A percentile compares a stretch with the other conserved stretches of the same genome.
Evolutionary conservation across 2,329 filamentous ascomycete species (phyloP).

Genomic region (Colletotrichum kahawae): DNA sequence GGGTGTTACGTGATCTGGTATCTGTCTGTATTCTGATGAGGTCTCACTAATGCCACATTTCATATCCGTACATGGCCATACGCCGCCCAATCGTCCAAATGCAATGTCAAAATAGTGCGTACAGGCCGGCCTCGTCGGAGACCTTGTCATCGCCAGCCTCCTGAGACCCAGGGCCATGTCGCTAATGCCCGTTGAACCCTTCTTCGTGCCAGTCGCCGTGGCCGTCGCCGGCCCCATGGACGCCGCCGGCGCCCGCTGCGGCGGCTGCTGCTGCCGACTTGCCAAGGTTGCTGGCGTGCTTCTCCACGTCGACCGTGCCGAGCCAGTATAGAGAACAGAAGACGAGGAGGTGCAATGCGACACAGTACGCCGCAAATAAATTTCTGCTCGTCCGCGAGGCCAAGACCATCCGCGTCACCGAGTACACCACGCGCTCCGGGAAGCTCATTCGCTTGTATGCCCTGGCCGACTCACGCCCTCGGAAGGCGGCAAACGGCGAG

Average conservation of each 20-base stretch:
- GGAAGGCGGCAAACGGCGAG: slow-evolving; percentile 93
- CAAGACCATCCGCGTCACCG: slow-evolving; percentile 87
- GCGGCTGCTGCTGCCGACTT: slow-evolving; percentile 47
- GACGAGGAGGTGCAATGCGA: slow-evolving; percentile 85
- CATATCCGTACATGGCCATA: not conserved
- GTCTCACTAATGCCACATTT: not conserved
- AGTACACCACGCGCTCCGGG: slow-evolving; percentile 88
- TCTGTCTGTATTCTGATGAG: slow-evolving; percentile 3
- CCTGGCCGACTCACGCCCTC: slow-evolving; percentile 88
- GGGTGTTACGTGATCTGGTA: not conserved
- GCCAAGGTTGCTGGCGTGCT: slow-evolving; percentile 63
- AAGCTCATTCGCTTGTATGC: slow-evolving; percentile 94
- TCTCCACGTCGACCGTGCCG: slow-evolving; percentile 69
- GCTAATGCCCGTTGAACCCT: slow-evolving; percentile 54
- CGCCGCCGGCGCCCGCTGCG: slow-evolving; percentile 40
- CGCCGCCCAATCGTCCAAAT: slow-evolving; percentile 3
- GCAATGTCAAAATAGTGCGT: not conserved
- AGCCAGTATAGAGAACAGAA: slow-evolving; percentile 89
- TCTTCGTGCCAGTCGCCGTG: slow-evolving; percentile 69
- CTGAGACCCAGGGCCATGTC: not conserved
- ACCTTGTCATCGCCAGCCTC: not conserved
- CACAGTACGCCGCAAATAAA: slow-evolving; percentile 89
- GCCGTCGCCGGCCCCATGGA: slow-evolving; percentile 32
- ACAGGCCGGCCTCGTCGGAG: not conserved
- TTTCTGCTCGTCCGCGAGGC: slow-evolving; percentile 91